Percentiles rank a stretch among this genome's conserved stretches.
Evolutionary conservation across 2,329 filamentous ascomycete species (phyloP).

Genomic region (Acarospora socialis): DNA sequence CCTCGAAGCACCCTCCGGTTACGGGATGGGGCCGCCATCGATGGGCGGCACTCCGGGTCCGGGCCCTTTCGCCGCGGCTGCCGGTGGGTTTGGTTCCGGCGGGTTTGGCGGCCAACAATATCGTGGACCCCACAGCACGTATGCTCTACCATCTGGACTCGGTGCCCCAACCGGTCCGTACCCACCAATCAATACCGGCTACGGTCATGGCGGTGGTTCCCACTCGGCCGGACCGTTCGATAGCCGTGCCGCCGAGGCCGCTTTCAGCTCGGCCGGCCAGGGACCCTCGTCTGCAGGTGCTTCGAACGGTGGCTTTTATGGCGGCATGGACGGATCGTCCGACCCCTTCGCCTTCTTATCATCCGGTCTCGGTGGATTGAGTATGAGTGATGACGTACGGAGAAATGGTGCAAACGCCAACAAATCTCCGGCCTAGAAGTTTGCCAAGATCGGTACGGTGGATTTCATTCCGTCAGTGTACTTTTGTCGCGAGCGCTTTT

Average conservation of each 20-base stretch:
- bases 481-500: no score
- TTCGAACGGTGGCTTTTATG: slow-evolving; percentile 35
- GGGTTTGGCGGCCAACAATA: slow-evolving; percentile 61
- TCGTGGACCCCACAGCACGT: slow-evolving; percentile 70
- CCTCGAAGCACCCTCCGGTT: slow-evolving; percentile 74
- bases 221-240: slow-evolving; percentile 82
- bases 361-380: slow-evolving; percentile 43
- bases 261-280: slow-evolving; percentile 79
- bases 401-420: slow-evolving; percentile 10
- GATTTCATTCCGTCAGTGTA: no score
- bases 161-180: slow-evolving; percentile 64
- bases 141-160: slow-evolving; percentile 74
- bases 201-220: slow-evolving; percentile 58
- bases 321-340: slow-evolving; percentile 36
- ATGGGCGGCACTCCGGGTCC: slow-evolving; percentile 73
- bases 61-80: slow-evolving; percentile 57
- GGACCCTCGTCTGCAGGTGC: slow-evolving; percentile 63
- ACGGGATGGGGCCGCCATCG: slow-evolving; percentile 74
- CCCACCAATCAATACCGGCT: slow-evolving; percentile 65
- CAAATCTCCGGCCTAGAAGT: slow-evolving; percentile 14
- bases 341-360: slow-evolving; percentile 54
- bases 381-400: slow-evolving; percentile 35
- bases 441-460: no score
- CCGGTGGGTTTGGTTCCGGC: slow-evolving; percentile 50
- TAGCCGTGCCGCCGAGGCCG: slow-evolving; percentile 82